Percentiles rank a stretch among this genome's conserved stretches.
Conservation (phyloP, 139 green algal species). For the Picochlorum costavermella region DNA sequence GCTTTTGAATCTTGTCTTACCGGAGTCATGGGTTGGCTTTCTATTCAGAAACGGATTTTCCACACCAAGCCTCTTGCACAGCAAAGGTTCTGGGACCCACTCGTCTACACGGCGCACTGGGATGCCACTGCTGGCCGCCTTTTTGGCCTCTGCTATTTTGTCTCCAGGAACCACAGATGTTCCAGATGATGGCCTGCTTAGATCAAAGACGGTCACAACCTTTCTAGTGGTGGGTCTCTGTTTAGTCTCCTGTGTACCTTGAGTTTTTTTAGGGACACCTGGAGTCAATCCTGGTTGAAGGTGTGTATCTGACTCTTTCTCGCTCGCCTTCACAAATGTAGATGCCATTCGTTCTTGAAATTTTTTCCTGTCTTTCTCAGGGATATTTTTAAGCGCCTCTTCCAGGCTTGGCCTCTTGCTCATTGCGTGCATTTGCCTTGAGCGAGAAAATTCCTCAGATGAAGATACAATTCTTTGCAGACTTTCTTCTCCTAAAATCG, state of each 20-base stretch:
- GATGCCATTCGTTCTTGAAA: constrained; percentile 42
- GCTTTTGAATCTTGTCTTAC: neutral
- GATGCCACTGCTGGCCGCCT: neutral
- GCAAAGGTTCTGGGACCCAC: constrained; percentile 77
- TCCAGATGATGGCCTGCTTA: neutral
- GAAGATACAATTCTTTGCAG: constrained; percentile 22
- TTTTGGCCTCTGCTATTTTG: neutral
- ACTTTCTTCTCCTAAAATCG: constrained; percentile 50
- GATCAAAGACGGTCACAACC: neutral
- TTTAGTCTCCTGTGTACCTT: neutral
- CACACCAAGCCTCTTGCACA: constrained; percentile 91
- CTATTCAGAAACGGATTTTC: constrained; percentile 65
- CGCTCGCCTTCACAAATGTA: constrained; percentile 48
- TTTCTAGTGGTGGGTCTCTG: constrained; percentile 2
- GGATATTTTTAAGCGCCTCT: constrained; percentile 20
- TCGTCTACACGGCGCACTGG: constrained; percentile 42
- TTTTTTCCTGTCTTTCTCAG: constrained; percentile 41
- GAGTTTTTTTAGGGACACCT: neutral
- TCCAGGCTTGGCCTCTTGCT: constrained; percentile 3
- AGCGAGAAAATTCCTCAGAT: neutral
- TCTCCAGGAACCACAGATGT: neutral
- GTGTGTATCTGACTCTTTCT: constrained; percentile 19
- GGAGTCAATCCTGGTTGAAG: neutral
- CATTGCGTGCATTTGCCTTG: neutral
- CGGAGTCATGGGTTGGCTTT: neutral